Base-by-base conservation (phyloP, 306 rosid species). In the Cucumis hystrix region DNA sequence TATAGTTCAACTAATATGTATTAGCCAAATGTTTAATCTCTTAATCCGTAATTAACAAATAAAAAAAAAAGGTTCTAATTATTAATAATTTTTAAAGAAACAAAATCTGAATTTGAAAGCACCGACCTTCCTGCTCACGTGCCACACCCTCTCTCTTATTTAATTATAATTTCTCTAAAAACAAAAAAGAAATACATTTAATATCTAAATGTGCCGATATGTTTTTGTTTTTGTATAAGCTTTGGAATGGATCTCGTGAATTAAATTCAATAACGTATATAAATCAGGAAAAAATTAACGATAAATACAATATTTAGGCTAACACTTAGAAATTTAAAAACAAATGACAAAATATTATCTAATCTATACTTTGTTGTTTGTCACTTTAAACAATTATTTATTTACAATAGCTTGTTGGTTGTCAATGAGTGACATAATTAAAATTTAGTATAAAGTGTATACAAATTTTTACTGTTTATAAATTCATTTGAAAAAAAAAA, bases 111-210 rank as follows among this genome's bases (percentile, higher is more conserved):
- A 2, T 70, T 70, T 23, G 7, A 70, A 45, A 70, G 58, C 75
- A 70, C 75, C 75, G 75, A 45, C 57, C 20, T 14, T 69, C 8
- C 18, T 67, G 4, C 39, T 70, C 75, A 70, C 75, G 75, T 70
- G 75, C 75, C 75, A 70, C 56, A 20, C 39, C 11, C 75, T 20
- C 56, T 41, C 56, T 41, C 35, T 18, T 1, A 1, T 8, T 4
- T 25, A 33, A 33, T 33, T 33, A 33, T 33, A 0, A 0, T 65
- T 65, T 66, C 30, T 66, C 52, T 39, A 65, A 65, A 37, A 65
- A 65, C 47, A 65, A 65, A 65, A 65, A 65, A 37, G 35, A 5
- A 37, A 65, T 10, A 17, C 16, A 67, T 40, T 40, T 37, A 67
- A 67, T 39, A 39, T 18, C 17, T 37, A 37, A 65, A 15, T 63